Conservation (phyloP, 2,329 filamentous ascomycete genomes). For the Aspergillus sp. region DNA sequence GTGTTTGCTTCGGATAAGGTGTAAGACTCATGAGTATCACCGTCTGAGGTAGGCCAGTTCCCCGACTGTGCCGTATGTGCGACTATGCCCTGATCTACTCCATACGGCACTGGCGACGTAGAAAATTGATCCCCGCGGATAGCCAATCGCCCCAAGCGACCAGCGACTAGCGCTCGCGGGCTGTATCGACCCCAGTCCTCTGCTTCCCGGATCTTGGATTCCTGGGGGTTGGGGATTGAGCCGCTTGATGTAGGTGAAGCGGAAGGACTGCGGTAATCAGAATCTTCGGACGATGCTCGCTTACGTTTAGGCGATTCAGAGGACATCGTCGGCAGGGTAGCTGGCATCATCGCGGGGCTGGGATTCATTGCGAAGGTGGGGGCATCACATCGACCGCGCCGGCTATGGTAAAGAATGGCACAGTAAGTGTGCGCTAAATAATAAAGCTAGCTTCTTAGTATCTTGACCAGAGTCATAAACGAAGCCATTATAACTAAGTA, state of each 20-base stretch:
- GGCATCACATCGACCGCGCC: constrained; percentile 22
- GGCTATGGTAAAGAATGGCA: constrained; percentile 1
- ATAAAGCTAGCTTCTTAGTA: constrained; percentile 12
- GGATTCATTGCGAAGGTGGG: constrained; percentile 25
- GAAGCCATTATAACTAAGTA: constrained; percentile 17
- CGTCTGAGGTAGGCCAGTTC: constrained; percentile 14
- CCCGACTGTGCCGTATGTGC: constrained; percentile 15
- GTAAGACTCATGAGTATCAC: constrained; percentile 14
- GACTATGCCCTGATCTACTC: constrained; percentile 12
- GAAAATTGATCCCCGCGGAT: constrained; percentile 35
- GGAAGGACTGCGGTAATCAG: constrained; percentile 31
- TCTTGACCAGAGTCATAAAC: not conserved
- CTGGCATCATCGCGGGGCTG: constrained; percentile 36
- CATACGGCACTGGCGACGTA: constrained; percentile 19
- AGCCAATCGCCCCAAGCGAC: constrained; percentile 43
- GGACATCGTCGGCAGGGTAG: constrained; percentile 23
- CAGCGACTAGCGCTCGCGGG: constrained; percentile 42
- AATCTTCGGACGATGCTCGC: constrained; percentile 37
- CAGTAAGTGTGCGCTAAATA: not conserved
- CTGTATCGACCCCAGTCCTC: constrained; percentile 38
- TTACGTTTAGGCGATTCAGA: constrained; percentile 39
- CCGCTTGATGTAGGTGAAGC: constrained; percentile 36
- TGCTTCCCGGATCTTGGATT: constrained; percentile 33
- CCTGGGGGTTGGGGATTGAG: constrained; percentile 34
- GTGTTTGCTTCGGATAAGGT: constrained; percentile 24